Conservation (phyloP, 2,329 filamentous ascomycete genomes). For the Macrophomina tecta region DNA sequence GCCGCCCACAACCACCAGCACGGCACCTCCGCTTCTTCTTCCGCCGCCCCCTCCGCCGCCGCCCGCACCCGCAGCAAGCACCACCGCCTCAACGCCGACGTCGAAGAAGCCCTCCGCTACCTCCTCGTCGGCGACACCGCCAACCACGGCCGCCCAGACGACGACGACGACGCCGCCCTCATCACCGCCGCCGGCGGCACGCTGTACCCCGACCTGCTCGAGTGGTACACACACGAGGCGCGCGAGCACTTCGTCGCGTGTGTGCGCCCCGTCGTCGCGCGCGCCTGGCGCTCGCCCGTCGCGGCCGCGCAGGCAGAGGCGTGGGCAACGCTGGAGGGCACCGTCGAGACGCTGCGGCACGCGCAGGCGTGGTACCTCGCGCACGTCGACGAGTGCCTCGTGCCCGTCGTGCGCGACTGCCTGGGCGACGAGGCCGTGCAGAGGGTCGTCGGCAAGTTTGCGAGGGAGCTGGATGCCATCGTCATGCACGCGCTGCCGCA, state of each 20-base stretch:
- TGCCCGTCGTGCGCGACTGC: conserved; percentile 39
- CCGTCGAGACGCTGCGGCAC: conserved; percentile 43
- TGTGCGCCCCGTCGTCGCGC: conserved; percentile 38
- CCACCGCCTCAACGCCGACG: conserved; percentile 36
- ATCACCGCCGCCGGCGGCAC: not conserved
- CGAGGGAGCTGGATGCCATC: conserved; percentile 67
- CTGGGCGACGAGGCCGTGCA: conserved; percentile 53
- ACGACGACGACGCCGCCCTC: conserved; percentile 31
- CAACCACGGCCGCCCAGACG: conserved; percentile 30
- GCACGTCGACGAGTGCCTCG: conserved; percentile 42
- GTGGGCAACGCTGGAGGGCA: conserved; percentile 43
- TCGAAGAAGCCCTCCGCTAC: conserved; percentile 44
- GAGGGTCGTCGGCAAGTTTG: conserved; percentile 55
- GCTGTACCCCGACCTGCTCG: conserved; percentile 39
- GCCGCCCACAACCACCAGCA: conserved; percentile 31
- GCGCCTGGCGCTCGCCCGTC: conserved; percentile 40
- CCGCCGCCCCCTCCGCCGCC: conserved; percentile 28
- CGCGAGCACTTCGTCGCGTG: conserved; percentile 48
- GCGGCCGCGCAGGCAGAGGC: conserved; percentile 33
- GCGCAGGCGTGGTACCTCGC: conserved; percentile 47
- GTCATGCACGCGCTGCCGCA: conserved; percentile 67
- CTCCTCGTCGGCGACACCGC: conserved; percentile 40
- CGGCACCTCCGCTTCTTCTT: conserved; percentile 28
- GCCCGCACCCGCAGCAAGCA: conserved; percentile 31
- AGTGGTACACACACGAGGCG: conserved; percentile 56